Percentiles rank a stretch among this genome's conserved stretches.
Evolutionary conservation across 768 basidiomycete species (phyloP).

Genomic region (Leccinum subtestaceum): DNA sequence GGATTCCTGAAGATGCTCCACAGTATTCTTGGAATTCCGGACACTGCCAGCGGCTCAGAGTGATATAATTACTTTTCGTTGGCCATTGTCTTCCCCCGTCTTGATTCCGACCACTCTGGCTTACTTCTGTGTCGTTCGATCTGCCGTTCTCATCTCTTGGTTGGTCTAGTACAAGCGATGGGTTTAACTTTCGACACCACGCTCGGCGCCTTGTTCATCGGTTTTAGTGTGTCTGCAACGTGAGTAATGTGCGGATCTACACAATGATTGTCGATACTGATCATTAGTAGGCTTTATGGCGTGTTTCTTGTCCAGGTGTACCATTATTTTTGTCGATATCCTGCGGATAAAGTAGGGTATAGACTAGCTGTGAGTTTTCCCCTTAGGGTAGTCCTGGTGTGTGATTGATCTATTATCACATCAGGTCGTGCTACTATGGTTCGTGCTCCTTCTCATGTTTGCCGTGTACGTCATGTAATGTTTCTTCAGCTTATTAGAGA

Average conservation of each 20-base stretch:
- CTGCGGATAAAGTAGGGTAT: not conserved
- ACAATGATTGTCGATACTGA: slow-evolving; percentile 14
- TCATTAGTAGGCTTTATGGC: slow-evolving; percentile 45
- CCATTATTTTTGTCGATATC: not conserved
- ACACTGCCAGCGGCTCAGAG: not conserved
- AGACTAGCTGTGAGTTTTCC: slow-evolving; percentile 32
- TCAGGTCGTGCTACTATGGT: slow-evolving; percentile 37
- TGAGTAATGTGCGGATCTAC: slow-evolving; percentile 11
- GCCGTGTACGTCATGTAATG: not conserved
- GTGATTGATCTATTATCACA: not conserved
- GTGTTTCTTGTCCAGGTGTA: slow-evolving; percentile 31
- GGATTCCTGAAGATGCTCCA: not conserved
- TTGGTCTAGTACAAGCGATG: slow-evolving; percentile 17
- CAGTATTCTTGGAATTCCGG: not conserved
- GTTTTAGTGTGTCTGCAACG: slow-evolving; percentile 49
- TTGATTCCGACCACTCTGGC: slow-evolving; percentile 4
- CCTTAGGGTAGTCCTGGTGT: not conserved
- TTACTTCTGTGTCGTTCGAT: slow-evolving; percentile 7
- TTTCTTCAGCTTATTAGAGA: slow-evolving; percentile 42
- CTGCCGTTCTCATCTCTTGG: not conserved
- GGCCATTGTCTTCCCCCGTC: slow-evolving; percentile 9
- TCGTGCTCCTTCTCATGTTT: slow-evolving; percentile 2
- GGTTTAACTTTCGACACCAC: slow-evolving; percentile 41
- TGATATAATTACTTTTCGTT: slow-evolving; percentile 1
- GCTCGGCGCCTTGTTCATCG: slow-evolving; percentile 60